A percentile compares a stretch with the other conserved stretches of the same genome.
phyloP scores from a whole-genome alignment of 345 rosid genomes.

The Pistacia atlantica region DNA sequence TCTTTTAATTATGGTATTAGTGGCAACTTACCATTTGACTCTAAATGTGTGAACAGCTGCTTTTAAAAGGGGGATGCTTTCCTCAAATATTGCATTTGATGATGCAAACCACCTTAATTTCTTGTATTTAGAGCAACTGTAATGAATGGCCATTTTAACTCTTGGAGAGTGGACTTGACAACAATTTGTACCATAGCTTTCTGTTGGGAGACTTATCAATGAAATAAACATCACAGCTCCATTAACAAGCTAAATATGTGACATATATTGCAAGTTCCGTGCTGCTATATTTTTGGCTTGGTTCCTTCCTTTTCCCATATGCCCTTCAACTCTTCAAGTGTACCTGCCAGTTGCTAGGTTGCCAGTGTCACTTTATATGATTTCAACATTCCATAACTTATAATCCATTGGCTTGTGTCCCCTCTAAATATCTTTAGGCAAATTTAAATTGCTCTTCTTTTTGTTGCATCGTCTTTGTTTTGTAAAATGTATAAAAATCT shows the following conservation, averaged over 20 bases:
- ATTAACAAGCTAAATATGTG: neutral
- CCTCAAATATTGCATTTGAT: neutral
- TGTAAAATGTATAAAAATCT: neutral
- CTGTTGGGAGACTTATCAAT: neutral
- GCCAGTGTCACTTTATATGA: neutral
- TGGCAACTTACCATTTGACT: neutral
- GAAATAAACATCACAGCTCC: neutral
- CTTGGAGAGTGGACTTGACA: neutral
- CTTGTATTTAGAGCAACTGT: neutral
- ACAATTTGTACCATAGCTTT: neutral
- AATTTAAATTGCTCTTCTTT: neutral
- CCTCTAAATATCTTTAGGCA: slow-evolving; percentile 9
- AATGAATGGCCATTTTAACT: neutral
- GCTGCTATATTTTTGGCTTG: neutral
- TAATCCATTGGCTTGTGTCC: neutral
- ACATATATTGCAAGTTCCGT: neutral
- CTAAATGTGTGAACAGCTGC: neutral
- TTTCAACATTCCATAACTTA: neutral
- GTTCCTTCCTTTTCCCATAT: neutral
- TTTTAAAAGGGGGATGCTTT: neutral
- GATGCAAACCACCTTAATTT: neutral
- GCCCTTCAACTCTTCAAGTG: neutral
- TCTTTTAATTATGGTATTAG: neutral
- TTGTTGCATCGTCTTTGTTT: slow-evolving; percentile 1
- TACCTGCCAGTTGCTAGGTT: neutral